phyloP scores from a whole-genome alignment of 1,284 basidiomycete species.

The Ustilago trichophora region DNA sequence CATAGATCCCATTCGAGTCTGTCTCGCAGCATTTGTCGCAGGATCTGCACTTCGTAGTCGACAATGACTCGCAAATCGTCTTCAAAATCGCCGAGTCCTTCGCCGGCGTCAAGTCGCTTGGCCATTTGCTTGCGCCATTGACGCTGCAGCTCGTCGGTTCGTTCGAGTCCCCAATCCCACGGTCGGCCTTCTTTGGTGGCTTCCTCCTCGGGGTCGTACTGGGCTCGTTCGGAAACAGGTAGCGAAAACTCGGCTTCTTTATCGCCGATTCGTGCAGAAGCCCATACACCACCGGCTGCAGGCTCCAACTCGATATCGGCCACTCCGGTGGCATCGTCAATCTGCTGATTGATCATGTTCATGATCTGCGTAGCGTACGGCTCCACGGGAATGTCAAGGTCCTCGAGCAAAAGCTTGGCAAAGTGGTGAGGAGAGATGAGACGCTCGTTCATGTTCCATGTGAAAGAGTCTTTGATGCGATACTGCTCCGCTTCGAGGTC shows the following conservation, averaged over 20 bases:
- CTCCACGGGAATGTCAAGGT: conserved; percentile 78
- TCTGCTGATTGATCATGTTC: conserved; percentile 85
- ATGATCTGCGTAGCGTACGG: conserved; percentile 81
- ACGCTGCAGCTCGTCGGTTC: conserved; percentile 14
- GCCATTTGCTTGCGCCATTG: conserved; percentile 39
- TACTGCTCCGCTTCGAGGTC: conserved; percentile 92
- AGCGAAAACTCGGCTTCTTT: conserved; percentile 26
- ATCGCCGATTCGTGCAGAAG: conserved; percentile 18
- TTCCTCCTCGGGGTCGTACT: conserved; percentile 38
- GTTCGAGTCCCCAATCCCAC: conserved; percentile 41
- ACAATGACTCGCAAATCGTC: conserved; percentile 63
- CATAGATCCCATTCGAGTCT: conserved; percentile 98
- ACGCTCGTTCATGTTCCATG: conserved; percentile 87
- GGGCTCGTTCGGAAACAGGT: conserved; percentile 6
- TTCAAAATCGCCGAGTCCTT: conserved; percentile 54
- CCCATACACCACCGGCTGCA: conserved; percentile 38
- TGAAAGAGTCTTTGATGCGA: conserved; percentile 90
- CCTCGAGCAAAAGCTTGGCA: conserved; percentile 83
- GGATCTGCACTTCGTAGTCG: conserved; percentile 92
- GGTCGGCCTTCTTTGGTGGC: conserved; percentile 26
- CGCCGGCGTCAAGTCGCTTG: conserved; percentile 18
- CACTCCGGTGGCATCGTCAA: conserved; percentile 82
- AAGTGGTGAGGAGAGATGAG: conserved; percentile 84
- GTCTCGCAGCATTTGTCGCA: conserved; percentile 86
- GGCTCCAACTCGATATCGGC: conserved; percentile 51